These are phyloP conservation scores for Marasmius sp. DNA, from an alignment of 1,284 basidiomycete species.

Conservation along the genomic window DNA sequence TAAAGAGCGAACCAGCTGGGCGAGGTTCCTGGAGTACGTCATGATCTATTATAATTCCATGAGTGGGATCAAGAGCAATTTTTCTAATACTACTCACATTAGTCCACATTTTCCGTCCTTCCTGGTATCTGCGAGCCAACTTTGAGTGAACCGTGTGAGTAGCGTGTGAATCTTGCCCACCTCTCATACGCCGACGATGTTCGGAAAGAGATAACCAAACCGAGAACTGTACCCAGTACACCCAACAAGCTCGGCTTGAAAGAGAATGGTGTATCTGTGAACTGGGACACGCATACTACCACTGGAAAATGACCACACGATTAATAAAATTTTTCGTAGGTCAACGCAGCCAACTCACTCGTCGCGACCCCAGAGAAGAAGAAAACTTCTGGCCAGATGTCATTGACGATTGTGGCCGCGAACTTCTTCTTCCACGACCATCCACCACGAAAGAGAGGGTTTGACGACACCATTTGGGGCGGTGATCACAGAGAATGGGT, in stretches of 20 bases:
- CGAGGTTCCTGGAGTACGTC: conserved; percentile 48
- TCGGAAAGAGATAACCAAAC: conserved; percentile 68
- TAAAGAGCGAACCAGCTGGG: conserved; percentile 40
- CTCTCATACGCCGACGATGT: conserved; percentile 72
- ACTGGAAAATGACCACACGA: conserved; percentile 34
- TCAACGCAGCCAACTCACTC: neutral
- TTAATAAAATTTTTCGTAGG: neutral
- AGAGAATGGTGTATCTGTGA: conserved; percentile 40
- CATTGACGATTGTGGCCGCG: conserved; percentile 60
- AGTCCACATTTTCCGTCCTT: conserved; percentile 65
- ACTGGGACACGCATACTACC: conserved; percentile 49
- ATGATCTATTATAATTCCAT: neutral
- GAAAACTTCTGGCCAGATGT: conserved; percentile 55
- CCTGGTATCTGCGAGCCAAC: conserved; percentile 45
- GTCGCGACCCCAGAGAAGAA: neutral
- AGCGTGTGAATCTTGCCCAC: conserved; percentile 36
- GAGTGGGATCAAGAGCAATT: neutral
- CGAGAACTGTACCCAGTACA: conserved; percentile 67
- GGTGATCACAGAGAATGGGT: neutral
- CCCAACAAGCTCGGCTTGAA: conserved; percentile 52
- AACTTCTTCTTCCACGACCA: conserved; percentile 51
- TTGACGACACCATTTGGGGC: conserved; percentile 40
- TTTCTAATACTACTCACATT: conserved; percentile 40
- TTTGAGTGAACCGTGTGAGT: neutral
- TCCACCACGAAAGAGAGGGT: conserved; percentile 43